phyloP scores from a whole-genome alignment of 1,284 basidiomycete species.

The Stygiomarasmius scandens region DNA sequence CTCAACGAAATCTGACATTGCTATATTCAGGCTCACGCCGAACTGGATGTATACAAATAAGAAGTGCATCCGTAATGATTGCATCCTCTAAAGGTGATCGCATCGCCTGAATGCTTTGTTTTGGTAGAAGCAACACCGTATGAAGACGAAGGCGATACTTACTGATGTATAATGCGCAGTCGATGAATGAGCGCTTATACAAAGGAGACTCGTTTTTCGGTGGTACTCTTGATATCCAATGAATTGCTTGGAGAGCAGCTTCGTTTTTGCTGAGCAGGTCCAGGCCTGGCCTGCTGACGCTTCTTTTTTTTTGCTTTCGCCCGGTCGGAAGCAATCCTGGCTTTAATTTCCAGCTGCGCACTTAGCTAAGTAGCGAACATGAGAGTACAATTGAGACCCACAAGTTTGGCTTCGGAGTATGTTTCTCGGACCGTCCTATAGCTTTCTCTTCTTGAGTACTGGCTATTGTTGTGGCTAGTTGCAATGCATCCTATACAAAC shows the following conservation, averaged over 20 bases:
- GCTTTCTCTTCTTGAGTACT: neutral
- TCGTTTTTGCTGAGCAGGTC: neutral
- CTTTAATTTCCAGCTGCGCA: conserved; percentile 4
- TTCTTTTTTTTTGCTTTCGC: conserved; percentile 3
- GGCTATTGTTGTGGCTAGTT: conserved; percentile 9
- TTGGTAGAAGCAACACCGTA: too few species aligned
- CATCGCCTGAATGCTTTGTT: too few species aligned
- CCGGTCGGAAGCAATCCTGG: conserved; percentile 4
- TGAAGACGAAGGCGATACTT: too few species aligned
- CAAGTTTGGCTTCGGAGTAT: neutral
- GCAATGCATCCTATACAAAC: conserved; percentile 10
- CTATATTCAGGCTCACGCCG: too few species aligned
- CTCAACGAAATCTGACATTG: too few species aligned
- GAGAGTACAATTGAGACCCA: neutral
- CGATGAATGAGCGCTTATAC: neutral
- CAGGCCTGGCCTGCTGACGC: neutral
- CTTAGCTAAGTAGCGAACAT: too few species aligned
- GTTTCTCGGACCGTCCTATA: neutral
- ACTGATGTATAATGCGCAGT: too few species aligned
- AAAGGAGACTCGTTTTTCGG: conserved; percentile 12
- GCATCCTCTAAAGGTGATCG: too few species aligned
- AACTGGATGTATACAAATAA: too few species aligned
- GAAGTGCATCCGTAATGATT: too few species aligned
- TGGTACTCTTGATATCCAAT: neutral
- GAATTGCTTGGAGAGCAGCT: too few species aligned